These are phyloP conservation scores for Salvia rosmarinus DNA, from an alignment of 257 asterid species.

Conservation along the genomic window DNA sequence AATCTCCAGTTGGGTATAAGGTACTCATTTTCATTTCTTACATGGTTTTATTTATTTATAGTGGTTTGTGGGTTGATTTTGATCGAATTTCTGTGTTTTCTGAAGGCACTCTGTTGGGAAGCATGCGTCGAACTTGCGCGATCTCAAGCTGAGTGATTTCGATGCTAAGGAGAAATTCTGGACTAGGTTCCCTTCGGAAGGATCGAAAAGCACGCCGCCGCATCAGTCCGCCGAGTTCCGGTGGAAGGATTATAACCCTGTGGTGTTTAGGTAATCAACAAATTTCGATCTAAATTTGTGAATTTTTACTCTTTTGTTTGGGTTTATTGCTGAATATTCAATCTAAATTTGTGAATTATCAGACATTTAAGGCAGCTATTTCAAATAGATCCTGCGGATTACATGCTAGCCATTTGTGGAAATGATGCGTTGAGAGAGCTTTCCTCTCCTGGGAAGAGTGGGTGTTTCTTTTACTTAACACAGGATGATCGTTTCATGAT, in stretches of 20 bases:
- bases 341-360: constrained; percentile 27
- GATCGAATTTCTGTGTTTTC: constrained; percentile 24
- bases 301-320: background rate
- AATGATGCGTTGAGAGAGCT: constrained; percentile 67
- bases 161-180: constrained; percentile 70
- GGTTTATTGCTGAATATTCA: background rate
- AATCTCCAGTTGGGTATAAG: constrained; percentile 66
- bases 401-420: constrained; percentile 72
- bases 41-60: background rate
- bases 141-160: constrained; percentile 59
- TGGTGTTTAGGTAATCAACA: constrained; percentile 61
- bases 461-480: constrained; percentile 69
- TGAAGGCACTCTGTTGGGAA: constrained; percentile 58
- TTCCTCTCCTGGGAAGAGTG: constrained; percentile 77
- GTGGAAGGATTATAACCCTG: constrained; percentile 80
- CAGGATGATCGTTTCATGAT: constrained; percentile 73
- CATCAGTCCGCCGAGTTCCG: constrained; percentile 71
- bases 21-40: background rate
- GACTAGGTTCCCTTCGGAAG: constrained; percentile 67
- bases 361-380: constrained; percentile 66
- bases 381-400: constrained; percentile 74
- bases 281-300: background rate
- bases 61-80: background rate
- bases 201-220: constrained; percentile 69
- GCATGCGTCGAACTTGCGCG: constrained; percentile 49